Evolutionary conservation across 75 land plant genomes (phyloP), one percentile per base, ranked within the genome.

Genomic region (Sequoiadendron giganteum): DNA sequence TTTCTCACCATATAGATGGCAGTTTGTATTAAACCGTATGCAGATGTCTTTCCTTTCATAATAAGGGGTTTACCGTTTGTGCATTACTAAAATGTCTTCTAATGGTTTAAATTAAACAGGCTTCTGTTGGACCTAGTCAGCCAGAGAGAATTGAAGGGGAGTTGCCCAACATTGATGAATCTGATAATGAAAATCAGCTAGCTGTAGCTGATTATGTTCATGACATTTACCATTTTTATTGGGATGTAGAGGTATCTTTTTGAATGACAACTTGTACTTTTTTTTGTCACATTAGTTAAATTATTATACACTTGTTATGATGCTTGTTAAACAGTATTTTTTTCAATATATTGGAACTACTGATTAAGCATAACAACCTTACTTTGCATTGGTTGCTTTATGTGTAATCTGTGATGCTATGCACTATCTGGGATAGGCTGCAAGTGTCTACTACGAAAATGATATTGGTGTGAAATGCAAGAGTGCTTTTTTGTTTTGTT

Each of bases 161-260:
- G 18, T 49, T 95, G n/a, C 93, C 95, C 2, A 91, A 89, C 80
- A 97, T 96, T 72, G 96, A 97, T 88, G 89, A 78, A 78, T 72
- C 86, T 21, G 93, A 97, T 89, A 82, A 86, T 8, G 86, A 77
- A 75, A 95, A 95, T 88, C 95, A 89, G 54, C 89, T 96, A 28
- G 96, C 92, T 87, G 95, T 95, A 36, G 91, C 91, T 40, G 95
- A 95, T 58, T 96, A 96, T 89, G 91, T 96, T 34, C 92, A 96
- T 54, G 97, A 96, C 73, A 95, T 96, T 61, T 95, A 95, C 86
- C 85, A 89, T n/a, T 93, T 95, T 52, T 96, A 96, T 86, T 91
- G 96, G 92, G 86, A 81, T 34, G 90, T 68, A 55, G 96, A 96
- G 96, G 96, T 91, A 47, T 30, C 6, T 19, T 28, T 47, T 10